These are phyloP conservation scores for Pseudocercospora ulei DNA, from an alignment of 2,329 filamentous ascomycete species.

Conservation along the genomic window DNA sequence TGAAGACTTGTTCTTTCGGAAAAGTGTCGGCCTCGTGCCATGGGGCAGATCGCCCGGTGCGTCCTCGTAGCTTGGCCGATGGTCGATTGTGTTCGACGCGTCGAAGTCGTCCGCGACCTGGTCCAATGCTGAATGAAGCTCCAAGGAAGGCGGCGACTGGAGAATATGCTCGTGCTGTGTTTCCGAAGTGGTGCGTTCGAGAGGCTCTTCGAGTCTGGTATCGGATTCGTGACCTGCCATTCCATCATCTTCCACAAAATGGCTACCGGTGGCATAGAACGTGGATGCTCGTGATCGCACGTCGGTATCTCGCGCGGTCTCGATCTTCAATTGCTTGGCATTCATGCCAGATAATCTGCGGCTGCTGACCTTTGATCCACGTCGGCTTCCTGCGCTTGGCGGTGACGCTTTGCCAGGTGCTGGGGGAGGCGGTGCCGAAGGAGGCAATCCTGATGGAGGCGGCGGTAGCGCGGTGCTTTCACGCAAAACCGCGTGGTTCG, in stretches of 20 bases:
- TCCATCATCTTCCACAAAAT: conserved; percentile 24
- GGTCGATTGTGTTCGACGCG: conserved; percentile 19
- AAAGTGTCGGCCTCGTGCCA: conserved; percentile 25
- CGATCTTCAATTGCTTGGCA: conserved; percentile 75
- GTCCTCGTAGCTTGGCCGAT: conserved; percentile 25
- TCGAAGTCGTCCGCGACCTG: conserved; percentile 9
- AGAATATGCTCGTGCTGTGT: conserved; percentile 27
- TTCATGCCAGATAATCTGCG: conserved; percentile 73
- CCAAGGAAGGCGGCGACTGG: conserved; percentile 30
- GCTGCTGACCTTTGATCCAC: conserved; percentile 42
- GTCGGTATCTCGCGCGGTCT: conserved; percentile 49
- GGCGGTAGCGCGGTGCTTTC: conserved; percentile 30
- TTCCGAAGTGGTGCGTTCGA: conserved; percentile 25
- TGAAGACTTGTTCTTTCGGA: conserved; percentile 46
- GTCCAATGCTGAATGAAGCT: conserved; percentile 21
- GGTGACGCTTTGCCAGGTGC: conserved; percentile 25
- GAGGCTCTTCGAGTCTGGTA: conserved; percentile 17
- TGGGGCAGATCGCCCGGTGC: conserved; percentile 22
- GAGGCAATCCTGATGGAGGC: conserved; percentile 24
- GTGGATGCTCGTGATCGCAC: conserved; percentile 30
- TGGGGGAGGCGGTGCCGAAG: conserved; percentile 25
- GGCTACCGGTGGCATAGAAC: conserved; percentile 27
- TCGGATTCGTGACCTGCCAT: conserved; percentile 9
- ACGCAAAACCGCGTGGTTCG: conserved; percentile 26
- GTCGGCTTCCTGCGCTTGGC: conserved; percentile 19